phyloP scores from a whole-genome alignment of 805 yeast genomes.

The Lipomyces spencermartinsiae region DNA sequence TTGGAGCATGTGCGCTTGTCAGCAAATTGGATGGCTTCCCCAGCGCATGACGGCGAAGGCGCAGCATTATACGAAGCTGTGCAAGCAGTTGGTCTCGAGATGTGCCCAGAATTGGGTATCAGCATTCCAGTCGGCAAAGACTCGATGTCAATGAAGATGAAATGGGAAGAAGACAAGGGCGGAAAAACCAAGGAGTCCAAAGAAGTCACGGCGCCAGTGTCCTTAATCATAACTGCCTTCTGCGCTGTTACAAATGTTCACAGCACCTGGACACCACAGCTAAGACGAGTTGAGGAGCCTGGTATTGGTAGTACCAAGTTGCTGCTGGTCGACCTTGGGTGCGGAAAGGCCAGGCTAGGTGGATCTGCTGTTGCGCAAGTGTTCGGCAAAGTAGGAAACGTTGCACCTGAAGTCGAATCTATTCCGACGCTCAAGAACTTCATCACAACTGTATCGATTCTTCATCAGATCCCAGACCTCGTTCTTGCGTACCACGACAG shows the following conservation, averaged over 20 bases:
- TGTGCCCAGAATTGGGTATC: slow-evolving; percentile 91
- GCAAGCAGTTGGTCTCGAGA: slow-evolving; percentile 90
- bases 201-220: slow-evolving; percentile 94
- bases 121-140: slow-evolving; percentile 98
- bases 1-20: slow-evolving; percentile 80
- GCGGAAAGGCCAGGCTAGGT: slow-evolving; percentile 67
- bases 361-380: slow-evolving; percentile 96
- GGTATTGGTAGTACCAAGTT: slow-evolving; percentile 51
- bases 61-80: slow-evolving; percentile 94
- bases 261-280: slow-evolving; percentile 93
- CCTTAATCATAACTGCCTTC: slow-evolving; percentile 89
- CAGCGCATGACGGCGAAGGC: slow-evolving; percentile 94
- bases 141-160: slow-evolving; percentile 98
- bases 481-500: slow-evolving; percentile 93
- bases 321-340: slow-evolving; percentile 81
- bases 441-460: slow-evolving; percentile 68
- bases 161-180: slow-evolving; percentile 64
- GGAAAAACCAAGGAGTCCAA: slow-evolving; percentile 53
- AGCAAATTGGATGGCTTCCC: slow-evolving; percentile 99
- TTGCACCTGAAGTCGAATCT: slow-evolving; percentile 82
- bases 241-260: slow-evolving; percentile 84
- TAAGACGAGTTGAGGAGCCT: slow-evolving; percentile 58
- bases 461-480: slow-evolving; percentile 66
- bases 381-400: slow-evolving; percentile 82
- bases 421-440: slow-evolving; percentile 67